Evolutionary conservation across 495 filamentous ascomycete species (phyloP).

Genomic region (Amorphotheca resinae): DNA sequence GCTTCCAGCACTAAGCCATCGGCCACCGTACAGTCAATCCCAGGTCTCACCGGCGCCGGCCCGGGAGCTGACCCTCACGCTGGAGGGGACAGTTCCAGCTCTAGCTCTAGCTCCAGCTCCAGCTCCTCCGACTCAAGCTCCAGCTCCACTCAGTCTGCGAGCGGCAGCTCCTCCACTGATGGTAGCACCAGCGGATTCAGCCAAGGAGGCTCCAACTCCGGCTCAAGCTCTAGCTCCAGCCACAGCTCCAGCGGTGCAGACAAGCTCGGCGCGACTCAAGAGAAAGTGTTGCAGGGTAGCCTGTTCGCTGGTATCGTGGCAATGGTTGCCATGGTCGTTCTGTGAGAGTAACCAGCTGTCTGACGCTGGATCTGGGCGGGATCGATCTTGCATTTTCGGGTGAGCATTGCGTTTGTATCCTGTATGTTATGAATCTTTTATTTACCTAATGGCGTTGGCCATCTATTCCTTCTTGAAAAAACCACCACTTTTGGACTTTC

Average conservation of each 20-base stretch:
- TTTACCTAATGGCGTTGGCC: constrained; percentile 21
- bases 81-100: neutral
- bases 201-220: constrained; percentile 1
- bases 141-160: neutral
- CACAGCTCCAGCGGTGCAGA: constrained; percentile 24
- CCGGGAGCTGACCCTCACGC: constrained; percentile 9
- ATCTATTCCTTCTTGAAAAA: constrained; percentile 19
- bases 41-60: constrained; percentile 9
- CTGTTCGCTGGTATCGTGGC: constrained; percentile 38
- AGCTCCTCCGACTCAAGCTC: neutral
- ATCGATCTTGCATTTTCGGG: constrained; percentile 6
- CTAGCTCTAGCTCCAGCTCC: neutral
- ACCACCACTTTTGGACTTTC: no score
- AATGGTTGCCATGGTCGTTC: constrained; percentile 31
- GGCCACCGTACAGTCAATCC: constrained; percentile 9
- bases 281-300: constrained; percentile 31
- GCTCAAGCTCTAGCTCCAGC: neutral
- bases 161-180: neutral
- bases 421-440: no score
- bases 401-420: constrained; percentile 11
- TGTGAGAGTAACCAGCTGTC: constrained; percentile 20
- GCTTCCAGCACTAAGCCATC: neutral
- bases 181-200: neutral
- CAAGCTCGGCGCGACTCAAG: constrained; percentile 20
- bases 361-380: neutral